These are phyloP conservation scores for Xylariaceae sp. DNA, from an alignment of 2,329 filamentous ascomycete species.

Conservation along the genomic window DNA sequence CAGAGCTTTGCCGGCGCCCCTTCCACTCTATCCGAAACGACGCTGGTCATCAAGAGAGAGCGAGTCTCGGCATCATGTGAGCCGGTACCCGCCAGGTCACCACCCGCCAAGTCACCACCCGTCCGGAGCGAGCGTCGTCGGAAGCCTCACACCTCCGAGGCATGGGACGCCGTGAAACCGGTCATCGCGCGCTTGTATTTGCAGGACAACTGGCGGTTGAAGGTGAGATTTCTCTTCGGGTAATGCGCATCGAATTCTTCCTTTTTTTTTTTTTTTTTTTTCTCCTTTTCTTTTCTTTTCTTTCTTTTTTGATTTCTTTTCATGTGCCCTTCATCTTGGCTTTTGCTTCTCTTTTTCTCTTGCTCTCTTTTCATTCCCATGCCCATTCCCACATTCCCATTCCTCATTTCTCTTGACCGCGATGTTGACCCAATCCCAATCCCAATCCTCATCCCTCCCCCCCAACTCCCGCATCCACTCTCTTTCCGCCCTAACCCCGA, in stretches of 20 bases:
- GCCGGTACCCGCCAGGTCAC: background rate
- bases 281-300: background rate
- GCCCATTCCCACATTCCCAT: no score
- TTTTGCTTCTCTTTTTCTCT: no score
- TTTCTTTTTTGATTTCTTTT: background rate
- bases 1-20: background rate
- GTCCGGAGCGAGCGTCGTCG: slow-evolving; percentile 18
- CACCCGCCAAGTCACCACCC: background rate
- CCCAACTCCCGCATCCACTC: no score
- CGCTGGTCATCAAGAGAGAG: background rate
- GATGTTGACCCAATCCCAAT: no score
- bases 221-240: slow-evolving; percentile 19
- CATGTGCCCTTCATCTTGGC: background rate
- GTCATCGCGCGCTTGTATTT: slow-evolving; percentile 28
- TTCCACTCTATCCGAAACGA: slow-evolving; percentile 4
- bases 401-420: background rate
- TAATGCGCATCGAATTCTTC: background rate
- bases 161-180: slow-evolving; percentile 21
- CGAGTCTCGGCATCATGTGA: slow-evolving; percentile 7
- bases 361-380: no score
- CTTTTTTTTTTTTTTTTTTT: background rate
- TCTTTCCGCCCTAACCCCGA: no score
- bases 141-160: slow-evolving; percentile 23
- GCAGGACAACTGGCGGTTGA: slow-evolving; percentile 28
- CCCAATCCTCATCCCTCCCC: no score